These are phyloP conservation scores for Fusarium sp. DNA, from an alignment of 2,329 filamentous ascomycete genomes.

Conservation along the genomic window DNA sequence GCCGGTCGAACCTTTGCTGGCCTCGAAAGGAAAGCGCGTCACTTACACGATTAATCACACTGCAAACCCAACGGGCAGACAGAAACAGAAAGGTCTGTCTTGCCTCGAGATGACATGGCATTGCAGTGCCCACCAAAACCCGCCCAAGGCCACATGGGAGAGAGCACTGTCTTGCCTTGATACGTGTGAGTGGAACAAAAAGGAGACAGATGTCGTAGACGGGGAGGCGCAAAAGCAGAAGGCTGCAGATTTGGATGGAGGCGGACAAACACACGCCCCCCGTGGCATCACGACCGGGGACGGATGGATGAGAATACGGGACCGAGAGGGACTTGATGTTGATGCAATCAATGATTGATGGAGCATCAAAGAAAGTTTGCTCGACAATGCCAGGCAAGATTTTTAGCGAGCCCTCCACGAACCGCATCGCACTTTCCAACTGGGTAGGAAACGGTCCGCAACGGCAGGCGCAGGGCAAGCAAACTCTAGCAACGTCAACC, in stretches of 20 bases:
- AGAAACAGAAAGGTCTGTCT: neutral
- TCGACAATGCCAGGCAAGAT: neutral
- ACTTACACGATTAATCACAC: conserved; percentile 13
- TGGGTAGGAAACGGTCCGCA: neutral
- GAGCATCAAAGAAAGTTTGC: conserved; percentile 6
- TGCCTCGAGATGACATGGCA: conserved; percentile 35
- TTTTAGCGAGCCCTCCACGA: conserved; percentile 2
- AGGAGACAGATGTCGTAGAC: conserved; percentile 5
- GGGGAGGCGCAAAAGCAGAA: conserved; percentile 6
- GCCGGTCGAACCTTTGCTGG: conserved; percentile 17
- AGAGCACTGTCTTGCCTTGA: conserved; percentile 41
- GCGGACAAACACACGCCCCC: neutral
- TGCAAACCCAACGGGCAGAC: conserved; percentile 7
- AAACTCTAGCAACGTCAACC: conserved; percentile 1
- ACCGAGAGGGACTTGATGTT: conserved; percentile 21
- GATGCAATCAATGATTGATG: conserved; percentile 3
- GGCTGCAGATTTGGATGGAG: conserved; percentile 1
- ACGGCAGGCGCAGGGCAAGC: neutral
- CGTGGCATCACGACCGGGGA: conserved; percentile 3
- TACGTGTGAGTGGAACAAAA: conserved; percentile 27
- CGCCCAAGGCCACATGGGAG: conserved; percentile 31
- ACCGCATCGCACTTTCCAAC: conserved; percentile 1
- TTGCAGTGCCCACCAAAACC: conserved; percentile 26
- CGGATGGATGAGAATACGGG: neutral
- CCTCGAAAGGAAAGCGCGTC: conserved; percentile 23